These are phyloP conservation scores for Neofusicoccum sp. DNA, from an alignment of 2,329 filamentous ascomycete genomes.

Conservation along the genomic window DNA sequence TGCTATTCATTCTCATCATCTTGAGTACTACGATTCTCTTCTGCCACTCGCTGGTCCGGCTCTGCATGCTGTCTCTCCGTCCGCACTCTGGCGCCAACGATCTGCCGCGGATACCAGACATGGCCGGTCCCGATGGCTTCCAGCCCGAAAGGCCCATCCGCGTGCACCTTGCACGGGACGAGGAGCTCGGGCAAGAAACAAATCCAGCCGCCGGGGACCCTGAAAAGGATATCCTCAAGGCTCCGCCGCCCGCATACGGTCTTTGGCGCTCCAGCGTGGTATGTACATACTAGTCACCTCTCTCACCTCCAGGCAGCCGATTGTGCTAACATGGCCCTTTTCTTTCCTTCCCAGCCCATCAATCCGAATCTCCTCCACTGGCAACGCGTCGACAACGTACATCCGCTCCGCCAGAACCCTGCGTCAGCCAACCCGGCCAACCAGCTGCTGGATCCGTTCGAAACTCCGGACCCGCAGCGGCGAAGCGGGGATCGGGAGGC, in stretches of 20 bases:
- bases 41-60: constrained; percentile 71
- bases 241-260: constrained; percentile 79
- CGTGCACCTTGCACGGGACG: constrained; percentile 71
- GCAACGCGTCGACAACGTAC: constrained; percentile 56
- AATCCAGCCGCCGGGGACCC: constrained; percentile 38
- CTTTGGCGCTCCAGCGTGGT: constrained; percentile 75
- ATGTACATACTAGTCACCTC: constrained; percentile 53
- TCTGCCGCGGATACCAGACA: constrained; percentile 39
- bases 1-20: constrained; percentile 76
- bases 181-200: constrained; percentile 55
- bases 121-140: constrained; percentile 61
- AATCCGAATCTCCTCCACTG: constrained; percentile 81
- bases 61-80: constrained; percentile 65
- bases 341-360: constrained; percentile 52
- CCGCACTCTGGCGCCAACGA: constrained; percentile 25
- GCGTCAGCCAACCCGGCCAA: background rate
- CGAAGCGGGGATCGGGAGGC: background rate
- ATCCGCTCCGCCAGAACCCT: constrained; percentile 12
- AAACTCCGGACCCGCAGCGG: constrained; percentile 23
- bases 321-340: background rate
- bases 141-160: constrained; percentile 72
- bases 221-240: constrained; percentile 26
- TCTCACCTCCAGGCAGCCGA: constrained; percentile 36
- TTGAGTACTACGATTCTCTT: constrained; percentile 75
- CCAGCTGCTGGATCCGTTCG: constrained; percentile 17